phyloP scores from a whole-genome alignment of 176 grass and related monocot species.

The Carex cristatella region DNA sequence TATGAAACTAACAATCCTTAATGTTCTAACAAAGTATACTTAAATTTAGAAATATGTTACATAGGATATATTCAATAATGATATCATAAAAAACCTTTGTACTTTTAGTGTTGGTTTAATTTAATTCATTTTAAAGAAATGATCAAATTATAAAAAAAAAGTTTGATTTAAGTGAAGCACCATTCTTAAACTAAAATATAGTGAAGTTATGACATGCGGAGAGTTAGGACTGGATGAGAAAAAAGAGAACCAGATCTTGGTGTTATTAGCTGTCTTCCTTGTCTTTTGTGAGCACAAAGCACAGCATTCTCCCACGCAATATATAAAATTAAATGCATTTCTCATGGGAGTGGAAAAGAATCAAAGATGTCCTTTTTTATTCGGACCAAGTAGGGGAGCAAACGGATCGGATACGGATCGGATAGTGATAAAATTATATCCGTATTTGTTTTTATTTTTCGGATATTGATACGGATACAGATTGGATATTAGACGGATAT shows the following conservation, averaged over 20 bases:
- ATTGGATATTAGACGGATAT: too few relatives aligned
- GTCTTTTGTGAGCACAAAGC: background rate
- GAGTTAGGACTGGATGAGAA: background rate
- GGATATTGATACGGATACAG: too few relatives aligned
- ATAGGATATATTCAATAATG: background rate
- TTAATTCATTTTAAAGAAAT: too few relatives aligned
- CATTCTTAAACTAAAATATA: background rate
- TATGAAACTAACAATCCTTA: background rate
- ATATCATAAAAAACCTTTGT: too few relatives aligned
- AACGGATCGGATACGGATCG: too few relatives aligned
- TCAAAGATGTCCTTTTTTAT: background rate
- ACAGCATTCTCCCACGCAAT: conserved; percentile 17
- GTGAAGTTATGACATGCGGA: background rate
- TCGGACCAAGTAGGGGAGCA: too few relatives aligned
- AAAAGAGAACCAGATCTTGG: conserved; percentile 12
- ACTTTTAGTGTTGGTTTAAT: background rate
- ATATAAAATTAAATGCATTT: background rate
- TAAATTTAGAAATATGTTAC: background rate
- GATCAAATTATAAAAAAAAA: too few relatives aligned
- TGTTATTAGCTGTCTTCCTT: conserved; percentile 30
- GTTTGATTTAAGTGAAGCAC: background rate
- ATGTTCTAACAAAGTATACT: background rate
- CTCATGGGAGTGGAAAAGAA: background rate
- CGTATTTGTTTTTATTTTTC: too few relatives aligned
- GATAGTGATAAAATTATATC: too few relatives aligned